Evolutionary conservation across 176 grass and related monocot genomes (phyloP), one percentile per base, ranked within the genome.

Genomic region (Phoenix roebelenii): DNA sequence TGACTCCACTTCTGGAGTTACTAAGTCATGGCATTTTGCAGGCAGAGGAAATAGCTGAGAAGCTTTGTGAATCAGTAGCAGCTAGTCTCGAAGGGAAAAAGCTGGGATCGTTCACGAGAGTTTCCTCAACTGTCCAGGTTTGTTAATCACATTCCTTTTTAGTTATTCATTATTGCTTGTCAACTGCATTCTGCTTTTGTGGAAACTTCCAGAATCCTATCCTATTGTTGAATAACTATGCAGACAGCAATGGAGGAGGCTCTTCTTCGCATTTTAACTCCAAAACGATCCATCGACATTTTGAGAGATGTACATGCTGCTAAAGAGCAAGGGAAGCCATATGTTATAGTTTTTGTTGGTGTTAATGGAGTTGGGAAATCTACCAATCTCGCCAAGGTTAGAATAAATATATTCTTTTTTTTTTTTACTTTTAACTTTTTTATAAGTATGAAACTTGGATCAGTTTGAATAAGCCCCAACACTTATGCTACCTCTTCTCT

Each of bases 331-430:
- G 93, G 93, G 57, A 97, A 75, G 32, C 92, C 92, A 15, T 97
- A 97, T 69, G 83, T 97, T n/a, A 71, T 90, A 77, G 83, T 90
- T 70, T 97, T 97, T 44, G 87, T 91, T 64, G 93, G 87, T 16
- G 93, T 97, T 17, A 97, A 91, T 73, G 93, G 87, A 77, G 93
- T 97, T 73, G 93, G 93, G 32, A 91, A 97, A 78, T 97, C 93
- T 44, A 91, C 84, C 55, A 91, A 97, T 60, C 93, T 97, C 57
- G 92, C 92, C 22, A 91, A 97, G 84, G 92, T 97, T 18, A 24
- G 12, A 10, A 39, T 39, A 39, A 39, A 10, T 39, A 12, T 39
- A 10, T 9, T 12, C 32, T 35, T 35, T 35, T 35, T 29, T 29
- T 28, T 28, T 28, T 28, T 28, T 28, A 28, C 3, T 4, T 5